phyloP scores from a whole-genome alignment of 768 basidiomycete genomes.

The Candolleomyces aberdarensis region DNA sequence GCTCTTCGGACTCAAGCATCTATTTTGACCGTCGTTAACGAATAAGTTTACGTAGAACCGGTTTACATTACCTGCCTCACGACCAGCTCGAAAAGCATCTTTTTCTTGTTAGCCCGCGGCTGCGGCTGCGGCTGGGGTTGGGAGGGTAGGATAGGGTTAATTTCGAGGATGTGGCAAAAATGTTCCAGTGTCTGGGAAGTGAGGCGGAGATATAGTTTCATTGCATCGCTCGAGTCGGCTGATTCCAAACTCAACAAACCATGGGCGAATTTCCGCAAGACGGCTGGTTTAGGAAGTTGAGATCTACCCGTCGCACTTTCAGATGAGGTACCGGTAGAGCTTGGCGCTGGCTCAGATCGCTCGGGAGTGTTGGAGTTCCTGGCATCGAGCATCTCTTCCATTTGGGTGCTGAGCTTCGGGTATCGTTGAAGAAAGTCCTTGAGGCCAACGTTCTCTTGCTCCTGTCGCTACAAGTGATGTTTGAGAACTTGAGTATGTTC shows the following conservation, averaged over 20 bases:
- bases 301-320: background rate
- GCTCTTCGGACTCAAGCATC: background rate
- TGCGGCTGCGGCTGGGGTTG: background rate
- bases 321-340: background rate
- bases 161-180: background rate
- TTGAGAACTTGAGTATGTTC: background rate
- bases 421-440: background rate
- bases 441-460: background rate
- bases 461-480: background rate
- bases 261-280: background rate
- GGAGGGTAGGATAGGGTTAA: background rate
- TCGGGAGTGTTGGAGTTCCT: background rate
- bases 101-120: background rate
- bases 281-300: background rate
- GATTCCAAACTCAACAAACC: background rate
- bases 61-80: background rate
- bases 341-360: background rate
- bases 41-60: background rate
- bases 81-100: background rate
- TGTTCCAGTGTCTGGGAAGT: background rate
- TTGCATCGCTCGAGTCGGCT: background rate
- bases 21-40: background rate
- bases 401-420: background rate
- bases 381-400: background rate
- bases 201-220: background rate